A percentile compares a stretch with the other conserved stretches of the same genome.
Conservation (phyloP, 257 asterid genomes). For the Hygrophila difformis region DNA sequence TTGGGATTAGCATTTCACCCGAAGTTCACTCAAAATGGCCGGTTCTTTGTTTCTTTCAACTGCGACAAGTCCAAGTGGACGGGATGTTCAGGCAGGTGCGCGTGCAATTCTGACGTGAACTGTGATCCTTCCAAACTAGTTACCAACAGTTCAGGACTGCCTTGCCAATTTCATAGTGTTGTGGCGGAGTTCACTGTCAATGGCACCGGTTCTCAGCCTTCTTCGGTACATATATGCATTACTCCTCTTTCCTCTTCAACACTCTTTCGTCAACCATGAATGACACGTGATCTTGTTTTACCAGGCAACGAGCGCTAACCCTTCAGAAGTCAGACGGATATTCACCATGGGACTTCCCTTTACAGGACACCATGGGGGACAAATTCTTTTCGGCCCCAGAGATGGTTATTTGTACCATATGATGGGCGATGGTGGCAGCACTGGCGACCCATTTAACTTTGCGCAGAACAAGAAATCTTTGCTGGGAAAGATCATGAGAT, state of each 20-base stretch:
- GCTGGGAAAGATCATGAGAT: slow-evolving; percentile 92
- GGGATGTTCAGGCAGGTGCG: slow-evolving; percentile 72
- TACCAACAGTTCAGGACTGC: slow-evolving; percentile 48
- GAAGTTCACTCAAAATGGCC: slow-evolving; percentile 51
- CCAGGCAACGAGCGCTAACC: slow-evolving; percentile 60
- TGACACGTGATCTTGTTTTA: slow-evolving; percentile 5
- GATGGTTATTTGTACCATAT: slow-evolving; percentile 86
- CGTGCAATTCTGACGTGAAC: slow-evolving; percentile 65
- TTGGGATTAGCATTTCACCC: slow-evolving; percentile 86
- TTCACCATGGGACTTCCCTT: slow-evolving; percentile 94
- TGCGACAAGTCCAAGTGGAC: slow-evolving; percentile 78
- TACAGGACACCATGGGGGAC: slow-evolving; percentile 72
- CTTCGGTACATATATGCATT: slow-evolving; percentile 33
- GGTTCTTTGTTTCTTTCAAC: slow-evolving; percentile 74
- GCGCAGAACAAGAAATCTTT: slow-evolving; percentile 88
- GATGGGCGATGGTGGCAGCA: slow-evolving; percentile 95
- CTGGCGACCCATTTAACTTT: slow-evolving; percentile 70
- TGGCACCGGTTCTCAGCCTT: slow-evolving; percentile 44
- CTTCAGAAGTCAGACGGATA: slow-evolving; percentile 69
- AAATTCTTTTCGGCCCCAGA: slow-evolving; percentile 81
- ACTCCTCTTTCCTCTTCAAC: neutral
- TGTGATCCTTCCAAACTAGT: slow-evolving; percentile 65
- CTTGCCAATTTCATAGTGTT: slow-evolving; percentile 73
- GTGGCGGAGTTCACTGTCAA: slow-evolving; percentile 69
- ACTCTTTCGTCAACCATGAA: slow-evolving; percentile 1